Evolutionary conservation across 345 rosid species (phyloP).

Genomic region (Dipteronia sinensis): DNA sequence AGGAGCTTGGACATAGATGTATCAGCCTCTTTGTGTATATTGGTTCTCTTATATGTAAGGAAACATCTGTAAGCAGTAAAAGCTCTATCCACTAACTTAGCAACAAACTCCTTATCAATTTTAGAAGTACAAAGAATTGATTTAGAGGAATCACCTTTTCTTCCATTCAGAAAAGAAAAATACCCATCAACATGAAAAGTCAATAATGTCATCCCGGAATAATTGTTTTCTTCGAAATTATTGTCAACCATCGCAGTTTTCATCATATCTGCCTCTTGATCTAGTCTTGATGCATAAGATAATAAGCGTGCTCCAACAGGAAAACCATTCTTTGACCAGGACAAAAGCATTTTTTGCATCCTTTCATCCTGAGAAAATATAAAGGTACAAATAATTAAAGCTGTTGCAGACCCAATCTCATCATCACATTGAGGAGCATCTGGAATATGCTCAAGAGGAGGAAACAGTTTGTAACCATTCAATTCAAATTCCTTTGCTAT

Average conservation of each 20-base stretch:
- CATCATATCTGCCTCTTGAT: conserved; percentile 39
- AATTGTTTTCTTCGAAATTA: conserved; percentile 13
- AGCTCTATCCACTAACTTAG: conserved; percentile 42
- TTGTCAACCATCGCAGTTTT: conserved; percentile 25
- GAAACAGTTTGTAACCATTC: conserved; percentile 41
- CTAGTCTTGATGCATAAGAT: conserved; percentile 44
- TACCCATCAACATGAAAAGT: conserved; percentile 44
- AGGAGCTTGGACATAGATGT: conserved; percentile 35
- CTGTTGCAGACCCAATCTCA: conserved; percentile 39
- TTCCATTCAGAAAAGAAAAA: conserved; percentile 32
- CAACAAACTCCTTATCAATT: conserved; percentile 28
- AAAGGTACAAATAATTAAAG: conserved; percentile 38
- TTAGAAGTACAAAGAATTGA: conserved; percentile 21
- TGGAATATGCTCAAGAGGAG: conserved; percentile 23
- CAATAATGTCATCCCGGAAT: conserved; percentile 32
- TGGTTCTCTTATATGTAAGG: conserved; percentile 23
- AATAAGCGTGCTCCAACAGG: conserved; percentile 49
- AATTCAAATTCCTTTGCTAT: conserved; percentile 36
- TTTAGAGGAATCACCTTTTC: conserved; percentile 20
- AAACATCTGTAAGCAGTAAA: conserved; percentile 46
- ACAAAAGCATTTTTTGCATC: conserved; percentile 39
- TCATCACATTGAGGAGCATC: conserved; percentile 30
- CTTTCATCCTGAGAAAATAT: conserved; percentile 38
- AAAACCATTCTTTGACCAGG: conserved; percentile 44
- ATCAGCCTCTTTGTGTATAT: conserved; percentile 27